A percentile compares a stretch with the other conserved stretches of the same genome.
These are phyloP conservation scores for Pseudoperonospora humuli DNA, from an alignment of 352 stramenopile genomes.

Conservation along the genomic window DNA sequence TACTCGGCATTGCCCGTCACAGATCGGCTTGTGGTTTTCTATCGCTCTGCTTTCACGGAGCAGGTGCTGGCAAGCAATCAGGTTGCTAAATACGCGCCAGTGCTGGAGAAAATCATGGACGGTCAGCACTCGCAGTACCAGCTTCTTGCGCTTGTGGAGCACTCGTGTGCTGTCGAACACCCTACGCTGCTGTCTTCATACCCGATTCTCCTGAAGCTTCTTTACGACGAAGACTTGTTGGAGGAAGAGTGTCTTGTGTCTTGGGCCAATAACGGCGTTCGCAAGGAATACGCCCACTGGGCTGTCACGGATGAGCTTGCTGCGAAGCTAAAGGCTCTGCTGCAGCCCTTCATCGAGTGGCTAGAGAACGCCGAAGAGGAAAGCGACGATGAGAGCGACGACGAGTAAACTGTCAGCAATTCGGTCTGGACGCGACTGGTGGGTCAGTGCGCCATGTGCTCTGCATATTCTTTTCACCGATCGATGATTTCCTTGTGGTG, in stretches of 20 bases:
- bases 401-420: slow-evolving; percentile 32
- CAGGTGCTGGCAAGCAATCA: slow-evolving; percentile 91
- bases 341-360: slow-evolving; percentile 95
- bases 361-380: slow-evolving; percentile 94
- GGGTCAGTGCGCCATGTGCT: neutral
- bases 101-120: slow-evolving; percentile 81
- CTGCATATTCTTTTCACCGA: slow-evolving; percentile 9
- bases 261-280: slow-evolving; percentile 77
- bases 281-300: slow-evolving; percentile 82
- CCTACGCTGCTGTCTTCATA: slow-evolving; percentile 74
- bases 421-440: slow-evolving; percentile 5
- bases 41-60: slow-evolving; percentile 82
- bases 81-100: slow-evolving; percentile 76
- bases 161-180: slow-evolving; percentile 88
- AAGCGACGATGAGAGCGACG: slow-evolving; percentile 65
- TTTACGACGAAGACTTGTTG: slow-evolving; percentile 95
- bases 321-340: slow-evolving; percentile 73
- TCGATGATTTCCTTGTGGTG: neutral
- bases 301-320: slow-evolving; percentile 85
- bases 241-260: slow-evolving; percentile 93
- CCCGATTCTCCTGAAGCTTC: slow-evolving; percentile 92
- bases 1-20: slow-evolving; percentile 84
- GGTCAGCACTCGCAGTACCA: slow-evolving; percentile 89
- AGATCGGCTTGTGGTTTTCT: slow-evolving; percentile 92
- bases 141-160: slow-evolving; percentile 87